Percentiles rank a stretch among this genome's conserved stretches.
Conservation (phyloP, 768 basidiomycete species). For the Pholiota conissans region DNA sequence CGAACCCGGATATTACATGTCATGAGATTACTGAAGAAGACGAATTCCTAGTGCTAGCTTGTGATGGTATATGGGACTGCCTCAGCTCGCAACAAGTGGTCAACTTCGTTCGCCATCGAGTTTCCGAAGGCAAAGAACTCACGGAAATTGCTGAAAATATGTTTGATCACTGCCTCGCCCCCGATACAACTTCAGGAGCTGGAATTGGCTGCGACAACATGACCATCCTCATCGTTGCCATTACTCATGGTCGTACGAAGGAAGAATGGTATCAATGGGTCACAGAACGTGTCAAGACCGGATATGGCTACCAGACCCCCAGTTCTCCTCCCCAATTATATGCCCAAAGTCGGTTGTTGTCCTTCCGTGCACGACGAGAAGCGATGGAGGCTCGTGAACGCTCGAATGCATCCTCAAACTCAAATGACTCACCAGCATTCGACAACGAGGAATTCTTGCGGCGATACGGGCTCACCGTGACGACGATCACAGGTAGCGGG, state of each 20-base stretch:
- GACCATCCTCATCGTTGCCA: conserved; percentile 90
- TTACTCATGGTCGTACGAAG: conserved; percentile 84
- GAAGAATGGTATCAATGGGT: conserved; percentile 95
- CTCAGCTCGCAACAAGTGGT: conserved; percentile 90
- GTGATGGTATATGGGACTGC: conserved; percentile 99
- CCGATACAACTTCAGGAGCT: conserved; percentile 84
- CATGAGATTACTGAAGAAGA: conserved; percentile 87
- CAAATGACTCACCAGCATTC: conserved; percentile 20
- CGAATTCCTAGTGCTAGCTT: conserved; percentile 95
- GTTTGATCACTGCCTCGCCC: conserved; percentile 92
- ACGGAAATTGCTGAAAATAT: conserved; percentile 86
- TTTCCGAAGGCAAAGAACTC: conserved; percentile 78
- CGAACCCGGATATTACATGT: conserved; percentile 85
- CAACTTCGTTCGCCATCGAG: conserved; percentile 80
- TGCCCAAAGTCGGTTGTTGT: conserved; percentile 57
- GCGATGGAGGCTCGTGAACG: conserved; percentile 52
- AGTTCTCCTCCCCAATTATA: conserved; percentile 75
- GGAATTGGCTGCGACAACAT: conserved; percentile 99
- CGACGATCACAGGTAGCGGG: conserved; percentile 43
- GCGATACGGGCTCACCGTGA: conserved; percentile 25
- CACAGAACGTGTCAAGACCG: conserved; percentile 72
- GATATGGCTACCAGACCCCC: conserved; percentile 80
- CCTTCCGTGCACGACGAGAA: conserved; percentile 63
- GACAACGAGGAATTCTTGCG: conserved; percentile 27
- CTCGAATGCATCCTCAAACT: conserved; percentile 28